These are phyloP conservation scores for Beauveria bassiana DNA, from an alignment of 2,329 filamentous ascomycete species.

Conservation along the genomic window DNA sequence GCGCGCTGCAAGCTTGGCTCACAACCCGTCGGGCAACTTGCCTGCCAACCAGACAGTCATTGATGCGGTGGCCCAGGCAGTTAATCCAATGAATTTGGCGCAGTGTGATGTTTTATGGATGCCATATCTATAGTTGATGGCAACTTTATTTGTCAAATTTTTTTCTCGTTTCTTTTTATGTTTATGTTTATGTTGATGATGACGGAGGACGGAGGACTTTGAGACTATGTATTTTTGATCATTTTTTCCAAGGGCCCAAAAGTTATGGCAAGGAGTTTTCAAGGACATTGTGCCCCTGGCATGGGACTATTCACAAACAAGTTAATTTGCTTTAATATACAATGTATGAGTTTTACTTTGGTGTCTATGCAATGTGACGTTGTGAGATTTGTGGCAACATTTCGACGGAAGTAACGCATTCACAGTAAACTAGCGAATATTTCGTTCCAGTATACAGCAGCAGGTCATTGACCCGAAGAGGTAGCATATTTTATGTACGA, in stretches of 20 bases:
- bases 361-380: not conserved
- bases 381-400: too few relatives aligned
- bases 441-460: too few relatives aligned
- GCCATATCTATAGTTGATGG: constrained; percentile 65
- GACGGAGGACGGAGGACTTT: not conserved
- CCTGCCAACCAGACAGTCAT: constrained; percentile 97
- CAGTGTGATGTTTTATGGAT: constrained; percentile 94
- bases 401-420: too few relatives aligned
- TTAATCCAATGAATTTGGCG: constrained; percentile 83
- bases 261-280: constrained; percentile 3
- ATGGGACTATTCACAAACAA: not conserved
- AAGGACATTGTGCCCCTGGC: not conserved
- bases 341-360: not conserved
- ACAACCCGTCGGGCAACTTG: constrained; percentile 68
- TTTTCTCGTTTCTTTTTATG: not conserved
- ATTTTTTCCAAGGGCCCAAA: not conserved
- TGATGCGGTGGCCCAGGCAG: constrained; percentile 84
- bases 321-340: not conserved
- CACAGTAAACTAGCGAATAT: too few relatives aligned
- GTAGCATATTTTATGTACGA: too few relatives aligned
- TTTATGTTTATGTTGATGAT: constrained; percentile 1
- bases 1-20: constrained; percentile 76
- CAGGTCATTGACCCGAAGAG: too few relatives aligned
- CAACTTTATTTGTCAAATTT: not conserved
- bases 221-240: not conserved